phyloP scores from a whole-genome alignment of 2,329 filamentous ascomycete genomes.

The Colletotrichum sansevieriae region DNA sequence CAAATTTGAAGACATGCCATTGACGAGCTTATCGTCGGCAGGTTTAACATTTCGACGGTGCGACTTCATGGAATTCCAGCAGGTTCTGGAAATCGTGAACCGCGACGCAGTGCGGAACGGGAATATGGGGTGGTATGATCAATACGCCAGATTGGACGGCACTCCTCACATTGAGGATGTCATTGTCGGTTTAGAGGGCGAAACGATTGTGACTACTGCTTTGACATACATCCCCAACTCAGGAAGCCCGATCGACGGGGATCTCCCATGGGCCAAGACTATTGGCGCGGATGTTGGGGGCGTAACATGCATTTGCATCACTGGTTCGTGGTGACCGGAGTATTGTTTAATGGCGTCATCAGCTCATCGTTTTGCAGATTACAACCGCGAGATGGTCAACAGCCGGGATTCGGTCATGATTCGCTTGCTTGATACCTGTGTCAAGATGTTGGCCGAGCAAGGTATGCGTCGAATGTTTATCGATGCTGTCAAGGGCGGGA shows the following conservation, averaged over 20 bases:
- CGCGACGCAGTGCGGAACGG: constrained; percentile 60
- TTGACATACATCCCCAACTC: constrained; percentile 65
- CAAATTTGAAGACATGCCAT: constrained; percentile 63
- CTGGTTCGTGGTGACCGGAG: constrained; percentile 56
- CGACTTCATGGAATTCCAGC: constrained; percentile 58
- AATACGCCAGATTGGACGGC: constrained; percentile 66
- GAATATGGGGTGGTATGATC: constrained; percentile 70
- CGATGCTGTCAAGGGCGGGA: constrained; percentile 65
- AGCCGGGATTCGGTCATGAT: constrained; percentile 64
- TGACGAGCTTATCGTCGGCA: constrained; percentile 54
- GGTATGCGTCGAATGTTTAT: constrained; percentile 69
- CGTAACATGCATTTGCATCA: constrained; percentile 71
- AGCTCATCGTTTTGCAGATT: constrained; percentile 51
- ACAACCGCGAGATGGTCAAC: constrained; percentile 57
- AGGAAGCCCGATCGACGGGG: constrained; percentile 60
- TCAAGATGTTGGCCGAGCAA: constrained; percentile 59
- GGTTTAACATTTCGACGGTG: constrained; percentile 61
- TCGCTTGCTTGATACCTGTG: constrained; percentile 66
- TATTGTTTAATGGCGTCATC: not conserved
- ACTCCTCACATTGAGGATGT: constrained; percentile 65
- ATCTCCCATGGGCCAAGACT: constrained; percentile 68
- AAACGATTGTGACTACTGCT: constrained; percentile 64
- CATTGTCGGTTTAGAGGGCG: constrained; percentile 64
- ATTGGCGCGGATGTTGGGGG: constrained; percentile 67
- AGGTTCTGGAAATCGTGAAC: constrained; percentile 64